Conservation (phyloP, 805 yeast genomes). For the Myxozyma nipponensis region DNA sequence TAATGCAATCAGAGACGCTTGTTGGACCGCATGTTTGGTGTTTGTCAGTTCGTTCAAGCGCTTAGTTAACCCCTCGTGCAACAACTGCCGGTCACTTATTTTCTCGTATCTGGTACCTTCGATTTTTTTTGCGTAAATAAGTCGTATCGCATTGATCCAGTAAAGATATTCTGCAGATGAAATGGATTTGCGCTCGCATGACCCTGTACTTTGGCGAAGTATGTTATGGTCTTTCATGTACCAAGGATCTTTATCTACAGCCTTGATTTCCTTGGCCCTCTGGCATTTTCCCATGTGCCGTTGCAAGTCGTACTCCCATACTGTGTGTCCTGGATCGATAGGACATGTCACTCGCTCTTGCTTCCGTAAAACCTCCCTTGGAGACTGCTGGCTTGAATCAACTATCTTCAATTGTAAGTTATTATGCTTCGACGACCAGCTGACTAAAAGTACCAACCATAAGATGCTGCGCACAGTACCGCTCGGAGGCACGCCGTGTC, state of each 20-base stretch:
- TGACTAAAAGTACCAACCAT: slow-evolving; percentile 15
- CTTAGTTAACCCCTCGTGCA: slow-evolving; percentile 39
- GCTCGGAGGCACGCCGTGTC: slow-evolving; percentile 49
- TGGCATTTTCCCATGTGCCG: slow-evolving; percentile 19
- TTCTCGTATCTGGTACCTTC: slow-evolving; percentile 29
- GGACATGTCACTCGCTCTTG: slow-evolving; percentile 18
- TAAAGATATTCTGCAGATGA: slow-evolving; percentile 6
- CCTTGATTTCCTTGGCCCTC: slow-evolving; percentile 5
- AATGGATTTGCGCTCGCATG: background rate
- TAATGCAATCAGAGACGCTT: slow-evolving; percentile 72
- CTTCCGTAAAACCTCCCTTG: background rate
- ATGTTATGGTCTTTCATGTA: slow-evolving; percentile 11
- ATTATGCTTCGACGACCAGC: background rate
- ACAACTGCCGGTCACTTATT: slow-evolving; percentile 3
- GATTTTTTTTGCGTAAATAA: slow-evolving; percentile 27
- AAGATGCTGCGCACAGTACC: slow-evolving; percentile 63
- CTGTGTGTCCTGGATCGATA: slow-evolving; percentile 17
- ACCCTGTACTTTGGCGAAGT: background rate
- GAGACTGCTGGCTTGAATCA: background rate
- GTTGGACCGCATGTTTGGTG: slow-evolving; percentile 78
- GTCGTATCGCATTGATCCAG: slow-evolving; percentile 8
- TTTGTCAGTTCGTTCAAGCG: slow-evolving; percentile 52
- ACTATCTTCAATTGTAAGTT: background rate
- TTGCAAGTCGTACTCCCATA: slow-evolving; percentile 18
- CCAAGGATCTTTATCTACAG: slow-evolving; percentile 26